A percentile compares a stretch with the other conserved stretches of the same genome.
Conservation (phyloP, 345 rosid genomes). For the Turnera subulata region DNA sequence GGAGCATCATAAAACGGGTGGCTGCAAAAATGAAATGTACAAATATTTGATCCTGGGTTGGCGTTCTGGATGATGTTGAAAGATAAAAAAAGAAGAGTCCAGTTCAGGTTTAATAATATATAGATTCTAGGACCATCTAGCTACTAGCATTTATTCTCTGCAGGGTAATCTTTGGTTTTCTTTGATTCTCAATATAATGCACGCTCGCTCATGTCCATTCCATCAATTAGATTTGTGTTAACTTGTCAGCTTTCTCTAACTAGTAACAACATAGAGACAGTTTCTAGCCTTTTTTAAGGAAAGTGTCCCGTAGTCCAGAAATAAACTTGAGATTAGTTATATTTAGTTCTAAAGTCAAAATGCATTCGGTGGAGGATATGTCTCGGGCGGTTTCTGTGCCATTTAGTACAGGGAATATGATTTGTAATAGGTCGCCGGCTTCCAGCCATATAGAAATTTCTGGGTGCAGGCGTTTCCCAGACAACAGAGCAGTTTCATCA, state of each 20-base stretch:
- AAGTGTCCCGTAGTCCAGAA: no score
- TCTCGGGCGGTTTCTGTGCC: slow-evolving; percentile 45
- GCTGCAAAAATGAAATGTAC: neutral
- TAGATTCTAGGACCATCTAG: slow-evolving; percentile 11
- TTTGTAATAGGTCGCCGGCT: slow-evolving; percentile 20
- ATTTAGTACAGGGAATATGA: slow-evolving; percentile 22
- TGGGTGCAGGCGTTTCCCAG: slow-evolving; percentile 24
- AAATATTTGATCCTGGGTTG: neutral
- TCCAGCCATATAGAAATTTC: slow-evolving; percentile 33
- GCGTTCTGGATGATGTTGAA: neutral
- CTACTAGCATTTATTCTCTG: neutral
- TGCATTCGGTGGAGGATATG: slow-evolving; percentile 42
- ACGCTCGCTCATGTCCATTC: neutral
- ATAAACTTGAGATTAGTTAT: neutral
- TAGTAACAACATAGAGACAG: slow-evolving; percentile 1
- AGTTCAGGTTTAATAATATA: neutral
- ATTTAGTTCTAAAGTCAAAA: slow-evolving; percentile 7
- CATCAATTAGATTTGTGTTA: neutral
- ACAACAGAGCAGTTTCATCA: slow-evolving; percentile 20
- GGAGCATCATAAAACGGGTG: neutral
- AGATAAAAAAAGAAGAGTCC: slow-evolving; percentile 9
- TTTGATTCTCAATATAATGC: neutral
- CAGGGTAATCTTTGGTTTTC: neutral
- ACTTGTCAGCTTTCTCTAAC: neutral
- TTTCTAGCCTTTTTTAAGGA: slow-evolving; percentile 5